Evolutionary conservation across 2,329 filamentous ascomycete species (phyloP).

Genomic region (Penicillium paneum): DNA sequence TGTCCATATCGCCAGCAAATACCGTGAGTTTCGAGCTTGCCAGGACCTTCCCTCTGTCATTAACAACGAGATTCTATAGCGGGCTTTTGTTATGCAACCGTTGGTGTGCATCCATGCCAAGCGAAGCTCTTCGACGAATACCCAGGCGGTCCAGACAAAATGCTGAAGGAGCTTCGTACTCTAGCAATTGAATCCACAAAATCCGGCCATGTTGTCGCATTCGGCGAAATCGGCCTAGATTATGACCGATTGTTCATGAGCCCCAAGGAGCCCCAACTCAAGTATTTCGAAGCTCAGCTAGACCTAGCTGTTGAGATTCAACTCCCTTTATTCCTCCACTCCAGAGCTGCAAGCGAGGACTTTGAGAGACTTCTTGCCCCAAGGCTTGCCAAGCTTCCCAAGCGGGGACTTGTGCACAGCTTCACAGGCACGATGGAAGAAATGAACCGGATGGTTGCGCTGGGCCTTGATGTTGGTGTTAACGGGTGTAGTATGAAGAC

Average conservation of each 20-base stretch:
- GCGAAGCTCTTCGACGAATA: slow-evolving; percentile 71
- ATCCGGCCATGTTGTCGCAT: slow-evolving; percentile 65
- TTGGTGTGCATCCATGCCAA: slow-evolving; percentile 91
- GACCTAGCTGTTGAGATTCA: slow-evolving; percentile 72
- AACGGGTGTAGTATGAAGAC: slow-evolving; percentile 98
- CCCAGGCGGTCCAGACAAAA: slow-evolving; percentile 43
- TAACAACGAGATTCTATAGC: slow-evolving; percentile 47
- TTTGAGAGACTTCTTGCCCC: slow-evolving; percentile 70
- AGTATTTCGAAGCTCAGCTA: slow-evolving; percentile 81
- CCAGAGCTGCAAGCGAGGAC: slow-evolving; percentile 78
- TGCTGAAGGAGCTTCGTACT: slow-evolving; percentile 58
- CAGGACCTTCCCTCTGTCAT: background rate
- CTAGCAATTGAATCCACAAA: slow-evolving; percentile 61
- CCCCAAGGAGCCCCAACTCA: slow-evolving; percentile 72
- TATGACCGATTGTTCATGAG: slow-evolving; percentile 89
- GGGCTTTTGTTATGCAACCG: slow-evolving; percentile 79
- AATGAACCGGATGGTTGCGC: slow-evolving; percentile 72
- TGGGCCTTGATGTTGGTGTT: slow-evolving; percentile 87
- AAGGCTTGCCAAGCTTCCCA: slow-evolving; percentile 63
- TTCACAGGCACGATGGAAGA: slow-evolving; percentile 88
- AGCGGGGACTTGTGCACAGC: slow-evolving; percentile 82
- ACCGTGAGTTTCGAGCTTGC: slow-evolving; percentile 57
- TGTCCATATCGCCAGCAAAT: slow-evolving; percentile 67
- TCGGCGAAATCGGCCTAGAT: slow-evolving; percentile 94
- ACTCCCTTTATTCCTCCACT: slow-evolving; percentile 88